phyloP scores from a whole-genome alignment of 306 rosid species.

The Pachyrhizus erosus region DNA sequence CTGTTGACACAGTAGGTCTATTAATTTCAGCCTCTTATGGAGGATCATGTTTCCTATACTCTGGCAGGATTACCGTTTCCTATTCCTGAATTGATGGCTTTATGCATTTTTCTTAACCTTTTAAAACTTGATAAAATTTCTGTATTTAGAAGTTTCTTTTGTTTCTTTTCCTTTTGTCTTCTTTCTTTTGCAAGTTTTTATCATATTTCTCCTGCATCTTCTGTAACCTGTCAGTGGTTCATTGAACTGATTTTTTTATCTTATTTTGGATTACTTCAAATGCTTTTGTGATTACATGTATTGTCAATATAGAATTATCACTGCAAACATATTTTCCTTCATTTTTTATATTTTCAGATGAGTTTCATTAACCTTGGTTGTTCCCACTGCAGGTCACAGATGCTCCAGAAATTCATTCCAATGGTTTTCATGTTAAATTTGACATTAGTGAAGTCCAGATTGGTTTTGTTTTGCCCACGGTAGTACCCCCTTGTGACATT shows the following conservation, averaged over 20 bases:
- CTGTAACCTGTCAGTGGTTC: not conserved
- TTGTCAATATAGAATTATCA: not conserved
- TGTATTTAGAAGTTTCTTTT: not conserved
- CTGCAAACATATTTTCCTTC: not conserved
- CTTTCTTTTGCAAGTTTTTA: not conserved
- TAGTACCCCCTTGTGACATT: slow-evolving; percentile 74
- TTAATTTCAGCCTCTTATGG: not conserved
- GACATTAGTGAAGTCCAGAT: slow-evolving; percentile 94
- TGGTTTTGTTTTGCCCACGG: slow-evolving; percentile 94
- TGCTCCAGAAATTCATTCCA: slow-evolving; percentile 98
- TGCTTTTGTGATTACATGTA: not conserved
- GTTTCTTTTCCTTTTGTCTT: not conserved
- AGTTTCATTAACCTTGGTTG: slow-evolving; percentile 38
- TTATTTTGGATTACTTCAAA: not conserved
- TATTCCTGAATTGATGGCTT: not conserved
- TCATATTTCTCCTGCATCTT: not conserved
- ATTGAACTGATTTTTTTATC: slow-evolving; percentile 10
- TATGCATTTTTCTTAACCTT: not conserved
- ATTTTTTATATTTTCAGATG: slow-evolving; percentile 6
- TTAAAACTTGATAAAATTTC: not conserved
- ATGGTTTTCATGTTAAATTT: slow-evolving; percentile 96
- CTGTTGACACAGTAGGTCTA: not conserved
- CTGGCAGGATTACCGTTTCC: not conserved
- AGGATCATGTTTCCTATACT: not conserved
- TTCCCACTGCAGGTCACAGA: slow-evolving; percentile 77